Conservation (phyloP, 164 flowering plant genomes). For the Annona cherimola region DNA sequence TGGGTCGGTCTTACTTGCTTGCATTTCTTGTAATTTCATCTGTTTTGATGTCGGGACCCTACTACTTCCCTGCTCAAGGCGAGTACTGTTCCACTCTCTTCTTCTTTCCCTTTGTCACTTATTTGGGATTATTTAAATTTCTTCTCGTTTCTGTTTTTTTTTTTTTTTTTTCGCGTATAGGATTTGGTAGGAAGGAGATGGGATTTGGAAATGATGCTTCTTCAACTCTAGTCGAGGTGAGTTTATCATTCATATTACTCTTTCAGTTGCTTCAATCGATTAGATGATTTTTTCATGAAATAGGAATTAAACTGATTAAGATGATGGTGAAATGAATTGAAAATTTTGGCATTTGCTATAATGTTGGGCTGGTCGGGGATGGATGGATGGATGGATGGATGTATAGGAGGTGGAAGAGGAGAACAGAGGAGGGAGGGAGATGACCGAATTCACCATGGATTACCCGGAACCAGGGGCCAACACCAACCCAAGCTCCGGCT, state of each 20-base stretch:
- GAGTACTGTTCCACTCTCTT: neutral
- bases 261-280: neutral
- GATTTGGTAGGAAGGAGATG: constrained; percentile 1
- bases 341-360: neutral
- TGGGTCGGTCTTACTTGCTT: constrained; percentile 18
- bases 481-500: constrained; percentile 13
- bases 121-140: neutral
- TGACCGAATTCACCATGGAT: constrained; percentile 8
- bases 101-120: neutral
- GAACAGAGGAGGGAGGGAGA: neutral
- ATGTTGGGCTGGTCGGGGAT: neutral
- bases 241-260: neutral
- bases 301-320: too few relatives aligned
- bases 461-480: constrained; percentile 14
- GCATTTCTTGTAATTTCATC: constrained; percentile 18
- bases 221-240: neutral
- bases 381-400: too few relatives aligned
- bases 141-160: neutral
- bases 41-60: constrained; percentile 5
- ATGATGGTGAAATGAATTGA: neutral
- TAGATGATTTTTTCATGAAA: too few relatives aligned
- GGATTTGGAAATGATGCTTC: neutral
- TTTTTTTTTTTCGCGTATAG: neutral
- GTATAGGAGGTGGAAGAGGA: neutral
- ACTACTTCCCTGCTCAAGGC: constrained; percentile 18